These are phyloP conservation scores for Ilex paraguariensis DNA, from an alignment of 305 asterid genomes.

Conservation along the genomic window DNA sequence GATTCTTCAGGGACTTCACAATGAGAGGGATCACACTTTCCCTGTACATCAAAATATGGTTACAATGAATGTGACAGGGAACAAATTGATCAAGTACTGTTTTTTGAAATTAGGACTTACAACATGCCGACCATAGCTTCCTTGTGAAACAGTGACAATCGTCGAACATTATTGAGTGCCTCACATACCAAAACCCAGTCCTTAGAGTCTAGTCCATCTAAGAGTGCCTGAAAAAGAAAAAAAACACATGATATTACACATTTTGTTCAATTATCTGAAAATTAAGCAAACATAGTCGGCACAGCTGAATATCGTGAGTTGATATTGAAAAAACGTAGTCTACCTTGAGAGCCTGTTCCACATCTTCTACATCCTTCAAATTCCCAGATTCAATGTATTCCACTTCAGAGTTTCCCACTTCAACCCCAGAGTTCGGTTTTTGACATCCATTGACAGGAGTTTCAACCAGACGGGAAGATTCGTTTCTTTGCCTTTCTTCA, in stretches of 20 bases:
- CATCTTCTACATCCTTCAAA: constrained; percentile 67
- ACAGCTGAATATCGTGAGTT: neutral
- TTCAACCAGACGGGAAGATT: constrained; percentile 22
- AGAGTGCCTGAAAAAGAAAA: constrained; percentile 40
- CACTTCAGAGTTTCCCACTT: constrained; percentile 47
- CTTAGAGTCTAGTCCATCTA: constrained; percentile 67
- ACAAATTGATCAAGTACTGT: neutral
- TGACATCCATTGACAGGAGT: constrained; percentile 26
- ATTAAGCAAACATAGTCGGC: neutral
- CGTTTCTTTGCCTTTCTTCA: constrained; percentile 35
- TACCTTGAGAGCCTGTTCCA: constrained; percentile 56
- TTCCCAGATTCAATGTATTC: constrained; percentile 79
- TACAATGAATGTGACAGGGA: neutral
- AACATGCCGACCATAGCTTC: constrained; percentile 53
- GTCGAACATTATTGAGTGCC: constrained; percentile 74
- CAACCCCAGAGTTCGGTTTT: constrained; percentile 37
- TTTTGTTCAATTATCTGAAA: neutral
- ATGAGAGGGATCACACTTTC: constrained; percentile 48
- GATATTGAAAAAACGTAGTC: neutral
- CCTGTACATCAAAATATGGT: constrained; percentile 36
- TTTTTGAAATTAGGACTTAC: constrained; percentile 41
- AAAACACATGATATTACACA: too few species aligned
- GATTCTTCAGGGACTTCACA: constrained; percentile 72
- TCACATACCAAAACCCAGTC: constrained; percentile 86
- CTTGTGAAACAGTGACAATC: constrained; percentile 64